Evolutionary conservation across 2,329 filamentous ascomycete genomes (phyloP).

Genomic region (Stachybotrys elegans): DNA sequence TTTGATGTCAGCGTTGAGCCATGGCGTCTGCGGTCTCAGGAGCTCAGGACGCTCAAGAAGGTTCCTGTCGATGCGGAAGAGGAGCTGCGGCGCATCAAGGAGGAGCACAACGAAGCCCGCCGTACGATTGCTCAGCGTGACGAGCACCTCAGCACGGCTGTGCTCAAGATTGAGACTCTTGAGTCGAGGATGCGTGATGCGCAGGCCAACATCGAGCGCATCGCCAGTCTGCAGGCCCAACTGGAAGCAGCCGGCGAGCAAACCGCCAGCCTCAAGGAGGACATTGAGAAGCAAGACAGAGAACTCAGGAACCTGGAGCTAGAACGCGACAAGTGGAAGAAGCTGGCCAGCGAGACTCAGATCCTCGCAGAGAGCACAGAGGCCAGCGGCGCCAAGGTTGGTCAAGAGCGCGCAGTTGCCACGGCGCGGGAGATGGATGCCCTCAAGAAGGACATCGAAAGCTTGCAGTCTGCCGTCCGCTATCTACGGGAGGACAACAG

Average conservation of each 20-base stretch:
- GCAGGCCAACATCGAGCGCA: constrained; percentile 67
- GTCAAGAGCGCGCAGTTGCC: constrained; percentile 62
- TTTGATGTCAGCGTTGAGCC: constrained; percentile 74
- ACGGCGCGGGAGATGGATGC: constrained; percentile 69
- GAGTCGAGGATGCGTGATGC: constrained; percentile 84
- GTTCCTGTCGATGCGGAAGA: constrained; percentile 79
- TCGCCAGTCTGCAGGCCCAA: constrained; percentile 58
- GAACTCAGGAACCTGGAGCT: constrained; percentile 60
- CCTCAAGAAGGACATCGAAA: constrained; percentile 63
- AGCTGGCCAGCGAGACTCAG: constrained; percentile 58
- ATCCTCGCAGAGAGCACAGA: constrained; percentile 49
- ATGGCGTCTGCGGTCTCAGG: constrained; percentile 77
- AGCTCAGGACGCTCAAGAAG: constrained; percentile 76
- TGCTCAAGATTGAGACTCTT: constrained; percentile 90
- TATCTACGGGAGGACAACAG: constrained; percentile 65
- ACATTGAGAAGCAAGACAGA: constrained; percentile 62
- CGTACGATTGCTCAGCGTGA: constrained; percentile 68
- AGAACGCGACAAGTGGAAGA: constrained; percentile 67
- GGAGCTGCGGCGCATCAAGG: constrained; percentile 73
- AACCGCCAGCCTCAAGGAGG: constrained; percentile 51
- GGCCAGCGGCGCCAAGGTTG: constrained; percentile 47
- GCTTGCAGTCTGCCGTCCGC: constrained; percentile 59
- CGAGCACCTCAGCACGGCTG: constrained; percentile 76
- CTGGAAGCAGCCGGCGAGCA: constrained; percentile 49
- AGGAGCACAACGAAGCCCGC: constrained; percentile 73